Percentiles rank a stretch among this genome's conserved stretches.
phyloP scores from a whole-genome alignment of 2,329 filamentous ascomycete genomes.

The Cytospora chrysosperma region DNA sequence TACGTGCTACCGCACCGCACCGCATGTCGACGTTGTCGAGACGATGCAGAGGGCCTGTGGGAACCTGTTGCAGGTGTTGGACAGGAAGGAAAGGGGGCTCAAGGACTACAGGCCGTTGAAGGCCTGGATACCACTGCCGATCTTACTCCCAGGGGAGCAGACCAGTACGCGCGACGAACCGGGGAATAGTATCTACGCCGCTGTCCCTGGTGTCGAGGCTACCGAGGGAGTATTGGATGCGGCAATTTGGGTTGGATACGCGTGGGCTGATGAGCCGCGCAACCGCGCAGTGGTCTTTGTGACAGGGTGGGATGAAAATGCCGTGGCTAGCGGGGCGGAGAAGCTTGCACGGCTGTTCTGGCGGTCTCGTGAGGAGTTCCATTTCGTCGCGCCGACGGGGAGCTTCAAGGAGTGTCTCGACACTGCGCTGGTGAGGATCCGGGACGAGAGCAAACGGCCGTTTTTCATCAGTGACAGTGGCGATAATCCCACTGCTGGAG shows the following conservation, averaged over 20 bases:
- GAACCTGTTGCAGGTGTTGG: constrained; percentile 45
- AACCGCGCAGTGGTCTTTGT: constrained; percentile 50
- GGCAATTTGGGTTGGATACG: constrained; percentile 55
- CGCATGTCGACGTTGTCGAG: constrained; percentile 49
- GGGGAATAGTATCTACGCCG: constrained; percentile 49
- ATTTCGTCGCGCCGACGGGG: constrained; percentile 52
- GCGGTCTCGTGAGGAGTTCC: constrained; percentile 45
- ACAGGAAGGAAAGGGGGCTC: constrained; percentile 24
- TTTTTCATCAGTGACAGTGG: constrained; percentile 57
- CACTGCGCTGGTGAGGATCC: constrained; percentile 35
- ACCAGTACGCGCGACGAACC: constrained; percentile 54
- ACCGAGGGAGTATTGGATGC: constrained; percentile 46
- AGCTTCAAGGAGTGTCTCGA: constrained; percentile 48
- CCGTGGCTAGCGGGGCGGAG: constrained; percentile 42
- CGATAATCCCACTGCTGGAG: constrained; percentile 55
- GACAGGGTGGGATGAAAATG: constrained; percentile 47
- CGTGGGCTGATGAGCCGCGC: constrained; percentile 55
- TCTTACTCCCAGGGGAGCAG: constrained; percentile 54
- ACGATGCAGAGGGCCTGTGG: constrained; percentile 52
- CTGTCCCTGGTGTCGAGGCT: constrained; percentile 44
- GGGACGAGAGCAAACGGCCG: constrained; percentile 38
- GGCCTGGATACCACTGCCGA: constrained; percentile 52
- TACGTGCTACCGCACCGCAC: constrained; percentile 53
- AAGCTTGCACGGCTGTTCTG: constrained; percentile 48
- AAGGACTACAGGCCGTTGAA: constrained; percentile 42